Conservation (phyloP, 768 basidiomycete species). For the Favolaschia claudopus region DNA sequence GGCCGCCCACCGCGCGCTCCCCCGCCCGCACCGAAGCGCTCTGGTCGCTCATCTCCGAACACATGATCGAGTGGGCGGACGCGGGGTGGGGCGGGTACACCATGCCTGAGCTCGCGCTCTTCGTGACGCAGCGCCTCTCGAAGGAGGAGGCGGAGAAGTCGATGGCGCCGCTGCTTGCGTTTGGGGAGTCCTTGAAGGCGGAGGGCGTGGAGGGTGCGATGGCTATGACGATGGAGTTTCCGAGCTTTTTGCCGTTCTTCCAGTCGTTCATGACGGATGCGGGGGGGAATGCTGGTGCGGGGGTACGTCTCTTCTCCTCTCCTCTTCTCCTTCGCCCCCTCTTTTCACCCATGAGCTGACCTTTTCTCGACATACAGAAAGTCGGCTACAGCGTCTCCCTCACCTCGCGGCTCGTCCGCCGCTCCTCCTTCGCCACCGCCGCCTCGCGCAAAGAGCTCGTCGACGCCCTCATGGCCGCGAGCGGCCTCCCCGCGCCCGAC, state of each 20-base stretch:
- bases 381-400: slow-evolving; percentile 49
- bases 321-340: slow-evolving; percentile 4
- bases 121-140: slow-evolving; percentile 53
- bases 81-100: slow-evolving; percentile 60
- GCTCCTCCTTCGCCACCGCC: slow-evolving; percentile 45
- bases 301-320: slow-evolving; percentile 37
- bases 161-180: slow-evolving; percentile 49
- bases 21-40: slow-evolving; percentile 38
- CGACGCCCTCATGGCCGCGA: slow-evolving; percentile 43
- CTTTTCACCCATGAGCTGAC: slow-evolving; percentile 1
- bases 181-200: slow-evolving; percentile 37
- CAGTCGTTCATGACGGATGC: slow-evolving; percentile 42
- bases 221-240: slow-evolving; percentile 47
- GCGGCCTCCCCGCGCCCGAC: slow-evolving; percentile 29
- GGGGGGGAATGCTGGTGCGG: slow-evolving; percentile 35
- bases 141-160: slow-evolving; percentile 47
- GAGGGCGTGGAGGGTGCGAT: slow-evolving; percentile 34
- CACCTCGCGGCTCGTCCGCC: slow-evolving; percentile 53
- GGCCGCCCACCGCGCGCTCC: slow-evolving; percentile 31
- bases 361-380: slow-evolving; percentile 34
- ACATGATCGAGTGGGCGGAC: slow-evolving; percentile 49
- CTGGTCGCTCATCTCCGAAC: slow-evolving; percentile 46
- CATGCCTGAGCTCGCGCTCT: slow-evolving; percentile 43
- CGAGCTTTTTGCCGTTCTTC: slow-evolving; percentile 51
- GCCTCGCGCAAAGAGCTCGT: slow-evolving; percentile 40